These are phyloP conservation scores for Phytopythium boreale DNA, from an alignment of 352 stramenopile species.

Conservation along the genomic window DNA sequence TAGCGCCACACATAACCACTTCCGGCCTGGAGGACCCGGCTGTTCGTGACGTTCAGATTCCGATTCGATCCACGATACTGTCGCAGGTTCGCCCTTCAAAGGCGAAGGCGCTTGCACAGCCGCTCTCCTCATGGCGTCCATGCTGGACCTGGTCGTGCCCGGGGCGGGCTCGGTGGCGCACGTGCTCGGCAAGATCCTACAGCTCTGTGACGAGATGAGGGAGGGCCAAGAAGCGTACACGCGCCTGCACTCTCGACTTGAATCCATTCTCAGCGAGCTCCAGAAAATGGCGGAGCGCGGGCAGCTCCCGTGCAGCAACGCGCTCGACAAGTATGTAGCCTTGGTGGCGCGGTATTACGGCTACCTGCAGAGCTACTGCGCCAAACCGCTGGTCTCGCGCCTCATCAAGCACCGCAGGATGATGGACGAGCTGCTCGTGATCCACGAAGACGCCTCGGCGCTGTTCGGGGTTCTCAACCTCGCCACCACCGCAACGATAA, in stretches of 20 bases:
- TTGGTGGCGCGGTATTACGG: neutral
- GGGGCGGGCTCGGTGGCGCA: conserved; percentile 4
- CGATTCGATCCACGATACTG: too few species aligned
- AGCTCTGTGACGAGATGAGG: conserved; percentile 14
- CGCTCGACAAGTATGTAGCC: conserved; percentile 7
- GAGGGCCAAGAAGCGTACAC: conserved; percentile 11
- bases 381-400: neutral
- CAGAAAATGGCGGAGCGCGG: conserved; percentile 8
- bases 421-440: conserved; percentile 13
- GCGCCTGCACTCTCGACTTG: conserved; percentile 10
- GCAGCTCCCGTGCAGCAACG: neutral
- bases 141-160: conserved; percentile 10
- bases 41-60: too few species aligned
- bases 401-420: neutral
- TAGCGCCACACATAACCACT: too few species aligned
- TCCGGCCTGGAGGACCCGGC: too few species aligned
- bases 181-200: conserved; percentile 3
- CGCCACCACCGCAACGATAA: conserved; percentile 1
- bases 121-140: neutral
- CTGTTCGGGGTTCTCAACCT: conserved; percentile 15
- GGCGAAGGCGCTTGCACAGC: too few species aligned
- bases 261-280: conserved; percentile 2
- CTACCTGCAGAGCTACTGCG: neutral
- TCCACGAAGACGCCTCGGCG: conserved; percentile 18
- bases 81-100: too few species aligned